These are phyloP conservation scores for Xanthoconium purpureum DNA, from an alignment of 768 basidiomycete species.

Conservation along the genomic window DNA sequence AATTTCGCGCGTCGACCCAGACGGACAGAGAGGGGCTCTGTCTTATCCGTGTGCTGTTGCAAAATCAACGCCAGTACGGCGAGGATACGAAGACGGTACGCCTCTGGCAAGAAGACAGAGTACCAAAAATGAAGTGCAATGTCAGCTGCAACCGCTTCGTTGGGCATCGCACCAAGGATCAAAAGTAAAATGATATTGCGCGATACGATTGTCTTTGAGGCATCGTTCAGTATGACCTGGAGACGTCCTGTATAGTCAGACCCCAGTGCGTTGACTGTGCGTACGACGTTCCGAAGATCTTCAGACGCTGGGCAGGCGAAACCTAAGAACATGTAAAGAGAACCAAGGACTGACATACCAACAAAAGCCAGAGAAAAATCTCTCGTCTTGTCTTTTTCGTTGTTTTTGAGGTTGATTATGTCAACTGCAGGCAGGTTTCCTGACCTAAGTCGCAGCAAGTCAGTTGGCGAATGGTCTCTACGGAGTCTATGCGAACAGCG, in stretches of 20 bases:
- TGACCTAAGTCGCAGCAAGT: constrained; percentile 8
- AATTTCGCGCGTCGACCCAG: constrained; percentile 16
- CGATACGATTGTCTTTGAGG: constrained; percentile 23
- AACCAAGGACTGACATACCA: constrained; percentile 6
- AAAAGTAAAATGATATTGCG: constrained; percentile 43
- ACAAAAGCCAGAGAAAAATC: constrained; percentile 24
- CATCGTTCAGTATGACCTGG: constrained; percentile 43
- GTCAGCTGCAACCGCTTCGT: constrained; percentile 37
- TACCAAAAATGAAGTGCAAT: constrained; percentile 48
- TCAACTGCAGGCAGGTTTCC: constrained; percentile 29
- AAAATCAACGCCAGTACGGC: constrained; percentile 14
- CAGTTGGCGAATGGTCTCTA: neutral
- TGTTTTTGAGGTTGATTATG: constrained; percentile 26
- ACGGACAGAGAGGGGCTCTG: constrained; percentile 12
- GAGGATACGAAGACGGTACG: constrained; percentile 27
- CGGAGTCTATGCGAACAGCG: constrained; percentile 20
- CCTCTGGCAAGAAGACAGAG: constrained; percentile 38
- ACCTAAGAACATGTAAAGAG: neutral
- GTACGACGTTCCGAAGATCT: constrained; percentile 43
- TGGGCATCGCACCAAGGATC: constrained; percentile 34
- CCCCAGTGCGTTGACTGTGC: constrained; percentile 42
- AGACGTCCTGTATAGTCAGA: constrained; percentile 38
- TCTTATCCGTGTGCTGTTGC: constrained; percentile 10
- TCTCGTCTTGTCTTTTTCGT: constrained; percentile 15
- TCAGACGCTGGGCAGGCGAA: constrained; percentile 36